These are phyloP conservation scores for Purshia tridentata DNA, from an alignment of 306 rosid genomes.

Conservation along the genomic window DNA sequence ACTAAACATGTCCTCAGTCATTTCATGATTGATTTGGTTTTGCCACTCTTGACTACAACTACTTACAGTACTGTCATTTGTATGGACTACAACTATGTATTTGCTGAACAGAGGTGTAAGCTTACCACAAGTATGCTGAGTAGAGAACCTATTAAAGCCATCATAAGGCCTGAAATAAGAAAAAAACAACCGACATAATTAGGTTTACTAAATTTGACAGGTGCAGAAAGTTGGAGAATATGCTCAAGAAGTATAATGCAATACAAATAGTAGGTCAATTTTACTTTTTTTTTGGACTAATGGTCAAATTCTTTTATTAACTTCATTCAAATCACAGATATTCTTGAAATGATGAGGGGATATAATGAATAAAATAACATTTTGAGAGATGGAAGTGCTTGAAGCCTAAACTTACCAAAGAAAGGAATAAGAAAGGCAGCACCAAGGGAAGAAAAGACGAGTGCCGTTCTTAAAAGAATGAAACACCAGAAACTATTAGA, in stretches of 20 bases:
- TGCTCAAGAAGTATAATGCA: background rate
- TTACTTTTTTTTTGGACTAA: background rate
- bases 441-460: conserved; percentile 60
- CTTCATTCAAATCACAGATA: background rate
- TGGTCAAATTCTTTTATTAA: background rate
- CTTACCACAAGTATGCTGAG: conserved; percentile 67
- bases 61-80: background rate
- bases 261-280: background rate
- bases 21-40: background rate
- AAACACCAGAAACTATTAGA: conserved; percentile 54
- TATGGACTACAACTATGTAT: conserved; percentile 1
- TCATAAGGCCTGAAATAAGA: conserved; percentile 63
- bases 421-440: conserved; percentile 77
- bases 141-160: conserved; percentile 78
- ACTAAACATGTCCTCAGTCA: background rate
- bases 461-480: conserved; percentile 59
- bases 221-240: background rate
- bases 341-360: background rate
- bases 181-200: background rate
- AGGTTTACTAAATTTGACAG: background rate
- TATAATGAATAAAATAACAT: background rate
- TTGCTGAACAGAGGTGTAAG: conserved; percentile 9
- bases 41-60: background rate
- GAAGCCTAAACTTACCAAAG: conserved; percentile 53
- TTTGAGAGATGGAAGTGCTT: background rate